Percentiles rank a stretch among this genome's conserved stretches.
Evolutionary conservation across 805 yeast species (phyloP).

Genomic region (Wilhelminamyces savonicus): DNA sequence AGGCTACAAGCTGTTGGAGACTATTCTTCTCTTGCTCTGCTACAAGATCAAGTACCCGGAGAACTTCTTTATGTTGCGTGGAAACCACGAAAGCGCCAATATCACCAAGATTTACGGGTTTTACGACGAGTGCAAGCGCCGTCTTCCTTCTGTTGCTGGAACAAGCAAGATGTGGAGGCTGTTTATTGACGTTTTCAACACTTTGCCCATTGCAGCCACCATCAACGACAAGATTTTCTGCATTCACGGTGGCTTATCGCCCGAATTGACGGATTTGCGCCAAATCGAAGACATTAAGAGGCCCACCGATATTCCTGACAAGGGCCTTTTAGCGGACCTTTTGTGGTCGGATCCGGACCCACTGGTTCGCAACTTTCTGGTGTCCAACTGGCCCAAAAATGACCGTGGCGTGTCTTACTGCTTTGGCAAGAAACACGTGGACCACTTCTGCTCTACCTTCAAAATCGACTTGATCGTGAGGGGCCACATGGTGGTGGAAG

Average conservation of each 20-base stretch:
- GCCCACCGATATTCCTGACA: conserved; percentile 82
- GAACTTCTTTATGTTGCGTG: conserved; percentile 54
- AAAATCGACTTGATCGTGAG: conserved; percentile 73
- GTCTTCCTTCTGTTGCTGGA: conserved; percentile 27
- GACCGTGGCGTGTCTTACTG: conserved; percentile 81
- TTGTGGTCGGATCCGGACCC: conserved; percentile 81
- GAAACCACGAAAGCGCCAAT: conserved; percentile 55
- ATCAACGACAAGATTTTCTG: conserved; percentile 53
- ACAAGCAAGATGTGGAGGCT: conserved; percentile 43
- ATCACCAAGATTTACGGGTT: conserved; percentile 56
- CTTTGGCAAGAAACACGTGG: conserved; percentile 70
- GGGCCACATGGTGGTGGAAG: conserved; percentile 89
- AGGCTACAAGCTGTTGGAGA: conserved; percentile 53
- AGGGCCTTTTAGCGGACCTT: conserved; percentile 70
- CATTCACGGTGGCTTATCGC: conserved; percentile 71
- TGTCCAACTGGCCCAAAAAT: conserved; percentile 66
- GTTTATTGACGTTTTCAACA: conserved; percentile 51
- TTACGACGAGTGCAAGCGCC: conserved; percentile 55
- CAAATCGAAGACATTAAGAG: conserved; percentile 68
- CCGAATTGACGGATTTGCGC: conserved; percentile 55
- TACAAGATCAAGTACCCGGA: conserved; percentile 55
- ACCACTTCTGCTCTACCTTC: conserved; percentile 56
- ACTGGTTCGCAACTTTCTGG: conserved; percentile 23
- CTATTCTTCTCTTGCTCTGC: conserved; percentile 45
- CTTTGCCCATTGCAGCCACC: conserved; percentile 57